Conservation (phyloP, 768 basidiomycete genomes). For the Naematelia encephala region DNA sequence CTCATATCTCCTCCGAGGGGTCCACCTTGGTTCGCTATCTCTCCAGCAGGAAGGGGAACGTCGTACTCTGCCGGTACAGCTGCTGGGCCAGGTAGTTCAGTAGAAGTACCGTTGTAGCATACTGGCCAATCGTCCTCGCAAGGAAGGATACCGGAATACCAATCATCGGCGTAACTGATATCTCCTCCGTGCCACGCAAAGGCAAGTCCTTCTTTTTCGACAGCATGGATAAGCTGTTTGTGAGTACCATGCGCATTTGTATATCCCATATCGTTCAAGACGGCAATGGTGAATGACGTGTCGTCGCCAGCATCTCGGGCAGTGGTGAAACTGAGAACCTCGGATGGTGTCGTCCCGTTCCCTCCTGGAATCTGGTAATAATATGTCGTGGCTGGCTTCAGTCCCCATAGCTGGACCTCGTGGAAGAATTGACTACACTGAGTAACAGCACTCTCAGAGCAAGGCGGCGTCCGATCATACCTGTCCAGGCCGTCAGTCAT, state of each 20-base stretch:
- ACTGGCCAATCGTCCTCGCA: slow-evolving; percentile 23
- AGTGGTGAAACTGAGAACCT: slow-evolving; percentile 24
- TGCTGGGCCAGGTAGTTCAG: slow-evolving; percentile 12
- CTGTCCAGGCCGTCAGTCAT: no score
- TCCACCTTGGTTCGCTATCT: slow-evolving; percentile 25
- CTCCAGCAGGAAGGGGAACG: slow-evolving; percentile 18
- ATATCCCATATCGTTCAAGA: slow-evolving; percentile 37
- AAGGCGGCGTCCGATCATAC: slow-evolving; percentile 23
- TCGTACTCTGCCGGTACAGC: slow-evolving; percentile 15
- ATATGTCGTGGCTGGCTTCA: slow-evolving; percentile 22
- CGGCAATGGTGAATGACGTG: slow-evolving; percentile 21
- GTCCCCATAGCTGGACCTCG: slow-evolving; percentile 15
- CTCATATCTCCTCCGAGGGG: slow-evolving; percentile 24
- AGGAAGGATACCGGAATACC: slow-evolving; percentile 28
- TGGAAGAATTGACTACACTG: slow-evolving; percentile 30
- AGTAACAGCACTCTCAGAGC: slow-evolving; percentile 14
- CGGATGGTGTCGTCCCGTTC: slow-evolving; percentile 25
- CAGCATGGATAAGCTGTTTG: slow-evolving; percentile 19
- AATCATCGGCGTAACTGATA: slow-evolving; percentile 30
- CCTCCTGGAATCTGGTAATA: slow-evolving; percentile 32
- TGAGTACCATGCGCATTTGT: slow-evolving; percentile 28
- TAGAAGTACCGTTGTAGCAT: slow-evolving; percentile 30
- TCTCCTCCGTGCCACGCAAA: slow-evolving; percentile 34
- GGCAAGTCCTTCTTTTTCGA: slow-evolving; percentile 23
- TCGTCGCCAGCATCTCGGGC: slow-evolving; percentile 14